Conservation (phyloP, 441 rosid species). For the Corymbia citriodora region DNA sequence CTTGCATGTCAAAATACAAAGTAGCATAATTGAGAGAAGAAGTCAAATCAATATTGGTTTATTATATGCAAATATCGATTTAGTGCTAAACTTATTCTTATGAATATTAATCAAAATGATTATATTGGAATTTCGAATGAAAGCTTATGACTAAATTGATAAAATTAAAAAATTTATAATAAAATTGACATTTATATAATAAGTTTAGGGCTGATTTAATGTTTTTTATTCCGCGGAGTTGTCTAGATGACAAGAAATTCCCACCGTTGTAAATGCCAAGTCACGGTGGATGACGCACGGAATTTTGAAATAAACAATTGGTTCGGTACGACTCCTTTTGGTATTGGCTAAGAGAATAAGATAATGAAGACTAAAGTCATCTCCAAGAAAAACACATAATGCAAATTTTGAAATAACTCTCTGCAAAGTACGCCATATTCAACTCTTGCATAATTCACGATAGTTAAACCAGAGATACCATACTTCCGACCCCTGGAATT, state of each 20-base stretch:
- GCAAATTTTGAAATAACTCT: background rate
- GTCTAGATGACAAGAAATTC: background rate
- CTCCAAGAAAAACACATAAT: background rate
- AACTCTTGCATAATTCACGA: background rate
- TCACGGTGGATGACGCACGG: background rate
- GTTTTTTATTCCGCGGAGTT: background rate
- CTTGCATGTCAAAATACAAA: background rate
- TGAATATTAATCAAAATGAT: background rate
- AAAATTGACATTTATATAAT: fast-evolving
- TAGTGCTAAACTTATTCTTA: background rate
- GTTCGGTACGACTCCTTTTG: background rate
- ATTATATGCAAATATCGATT: background rate
- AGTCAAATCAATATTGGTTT: background rate
- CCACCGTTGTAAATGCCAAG: background rate
- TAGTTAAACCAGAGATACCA: background rate
- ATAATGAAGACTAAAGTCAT: background rate
- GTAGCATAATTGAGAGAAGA: background rate
- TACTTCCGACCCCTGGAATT: background rate
- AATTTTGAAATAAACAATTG: background rate
- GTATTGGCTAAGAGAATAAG: background rate
- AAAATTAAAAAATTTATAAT: fast-evolving
- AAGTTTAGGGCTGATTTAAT: background rate
- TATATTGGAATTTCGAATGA: background rate
- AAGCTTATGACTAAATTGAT: too few species aligned
- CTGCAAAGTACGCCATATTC: background rate